A percentile compares a stretch with the other conserved stretches of the same genome.
Conservation (phyloP, 306 rosid species). For the Betula pendula region DNA sequence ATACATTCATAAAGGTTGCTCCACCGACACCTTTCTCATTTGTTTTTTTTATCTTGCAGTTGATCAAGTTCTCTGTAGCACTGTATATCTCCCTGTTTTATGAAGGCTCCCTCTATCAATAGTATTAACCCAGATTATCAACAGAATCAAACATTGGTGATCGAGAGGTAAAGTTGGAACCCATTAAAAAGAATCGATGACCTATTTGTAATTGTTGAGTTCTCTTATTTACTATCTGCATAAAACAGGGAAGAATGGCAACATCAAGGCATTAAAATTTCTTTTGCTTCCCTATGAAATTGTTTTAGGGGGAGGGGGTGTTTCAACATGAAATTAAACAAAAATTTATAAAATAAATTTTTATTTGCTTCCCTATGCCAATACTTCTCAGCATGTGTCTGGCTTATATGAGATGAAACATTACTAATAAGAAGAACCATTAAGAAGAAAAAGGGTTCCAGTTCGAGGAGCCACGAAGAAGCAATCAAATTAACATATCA, state of each 20-base stretch:
- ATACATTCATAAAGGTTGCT: too few species aligned
- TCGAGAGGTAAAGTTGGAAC: too few species aligned
- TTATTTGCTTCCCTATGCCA: too few species aligned
- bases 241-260: constrained; percentile 22
- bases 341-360: neutral
- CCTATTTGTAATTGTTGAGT: constrained; percentile 32
- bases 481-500: constrained; percentile 1
- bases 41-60: constrained; percentile 33
- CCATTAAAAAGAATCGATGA: too few species aligned
- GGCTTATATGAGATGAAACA: too few species aligned
- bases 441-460: neutral
- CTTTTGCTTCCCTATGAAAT: neutral
- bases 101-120: too few species aligned
- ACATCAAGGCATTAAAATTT: constrained; percentile 5
- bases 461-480: neutral
- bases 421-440: neutral
- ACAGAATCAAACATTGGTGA: too few species aligned
- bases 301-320: neutral
- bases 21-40: too few species aligned
- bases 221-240: constrained; percentile 92
- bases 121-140: too few species aligned
- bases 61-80: too few species aligned
- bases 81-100: too few species aligned
- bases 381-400: neutral
- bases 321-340: neutral